Evolutionary conservation across 352 stramenopile species (phyloP), one percentile per base, ranked within the genome.

Genomic region (Globisporangium spiculum): DNA sequence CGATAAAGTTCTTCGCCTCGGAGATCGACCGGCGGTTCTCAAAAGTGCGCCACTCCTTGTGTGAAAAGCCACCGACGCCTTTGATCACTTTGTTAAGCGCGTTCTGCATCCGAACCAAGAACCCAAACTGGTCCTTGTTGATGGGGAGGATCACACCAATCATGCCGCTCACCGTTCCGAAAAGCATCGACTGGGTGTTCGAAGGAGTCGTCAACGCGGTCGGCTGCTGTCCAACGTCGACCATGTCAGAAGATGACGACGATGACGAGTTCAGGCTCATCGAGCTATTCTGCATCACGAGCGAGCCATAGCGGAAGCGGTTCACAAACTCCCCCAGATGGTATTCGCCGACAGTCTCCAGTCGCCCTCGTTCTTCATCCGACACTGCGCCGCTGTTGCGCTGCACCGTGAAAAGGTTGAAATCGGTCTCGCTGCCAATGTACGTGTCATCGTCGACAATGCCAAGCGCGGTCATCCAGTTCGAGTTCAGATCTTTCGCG

Each of bases 241-340:
- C 76, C 83, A 91, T 89, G 12, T 83, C 78, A 24, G 75, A 73
- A 8, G 68, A 60, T 24, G 59, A 60, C 34, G 60, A 58, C 46
- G 56, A 44, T 46, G 54, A 57, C 20, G 60, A 30, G 41, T 12
- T 22, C 32, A 50, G 34, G 18, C 16, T 50, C 41, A 36, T 30
- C 7, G 63, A 22, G 48, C 80, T 86, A 65, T 91, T 90, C 73
- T 97, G 91, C 96, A 99, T 98, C 12, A 98, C 95, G 0, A 99
- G 80, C 34, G 91, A 98, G 34, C 97, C 97, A 69, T 91, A 91
- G 62, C 93, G 88, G 72, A 99, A 98, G 32, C 95, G 96, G 72
- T 99, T 99, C 22, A 98, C 89, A 71, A 98, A 98, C 69, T 99
- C 96, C 14, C 96, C 97, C 4, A 99, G 48, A 72, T 99, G 94